Evolutionary conservation across 306 rosid genomes (phyloP), one percentile per base, ranked within the genome.

Genomic region (Begonia fuchsioides): DNA sequence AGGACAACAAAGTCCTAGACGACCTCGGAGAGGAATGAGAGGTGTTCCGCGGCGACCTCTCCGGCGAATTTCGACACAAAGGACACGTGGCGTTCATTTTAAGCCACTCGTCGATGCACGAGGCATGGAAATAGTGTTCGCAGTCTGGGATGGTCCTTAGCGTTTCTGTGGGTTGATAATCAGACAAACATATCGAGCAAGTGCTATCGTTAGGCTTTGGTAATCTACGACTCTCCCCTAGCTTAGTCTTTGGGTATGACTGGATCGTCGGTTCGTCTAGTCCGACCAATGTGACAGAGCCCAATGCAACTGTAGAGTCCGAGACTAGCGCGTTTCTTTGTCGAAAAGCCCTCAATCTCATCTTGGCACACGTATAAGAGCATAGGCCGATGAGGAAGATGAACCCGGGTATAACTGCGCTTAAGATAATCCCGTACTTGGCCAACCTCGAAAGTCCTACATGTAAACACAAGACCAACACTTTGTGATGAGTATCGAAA

Each of bases 1-100:
- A 20, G 0, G 79, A 6, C 0, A 82, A 58, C 0, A 72, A 57
- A 5, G 72, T 50, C 10, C 40, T 17, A 0, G 75, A 59, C 0
- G 67, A 18, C 45, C 13, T 41, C 2, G 79, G 68, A 12, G 64
- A 49, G 8, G 72, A 58, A 4, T 72, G 49, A 39, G 66, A 41
- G 48, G 13, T 32, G 0, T 12, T n/a, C n/a, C n/a, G 1, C 35
- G 35, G 7, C 35, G 70, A 67, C 2, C 47, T 56, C 3, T 65
- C 61, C 0, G 85, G 87, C 3, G 77, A 67, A 44, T 67, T 82
- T 12, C 94, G 56, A 16, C 96, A 87, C 0, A 87, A 19, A 1
- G 96, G 94, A 14, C 94, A 87, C 0, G 96, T 63, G 15, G 80
- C 76, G n/a, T 73, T 83, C 74, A 80, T 54, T 60, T 58, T 77